Conservation (phyloP, 1,284 basidiomycete genomes). For the Sanghuangporus baumii region DNA sequence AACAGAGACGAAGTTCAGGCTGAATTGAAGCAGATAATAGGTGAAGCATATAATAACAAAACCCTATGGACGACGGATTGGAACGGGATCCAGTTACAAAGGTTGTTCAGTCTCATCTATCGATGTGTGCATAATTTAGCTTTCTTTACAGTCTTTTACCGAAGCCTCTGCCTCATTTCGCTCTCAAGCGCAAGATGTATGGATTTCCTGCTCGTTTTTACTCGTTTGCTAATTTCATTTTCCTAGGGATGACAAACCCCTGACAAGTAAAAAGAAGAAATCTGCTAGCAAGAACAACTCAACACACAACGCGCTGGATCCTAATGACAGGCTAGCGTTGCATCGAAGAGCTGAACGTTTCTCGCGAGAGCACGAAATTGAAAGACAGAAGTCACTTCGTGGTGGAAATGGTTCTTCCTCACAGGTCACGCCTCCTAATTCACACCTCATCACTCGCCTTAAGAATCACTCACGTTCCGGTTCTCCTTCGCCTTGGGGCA, state of each 20-base stretch:
- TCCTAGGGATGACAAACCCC: conserved; percentile 35
- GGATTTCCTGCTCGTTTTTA: conserved; percentile 16
- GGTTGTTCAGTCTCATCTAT: conserved; percentile 34
- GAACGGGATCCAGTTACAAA: conserved; percentile 75
- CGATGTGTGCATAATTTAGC: conserved; percentile 17
- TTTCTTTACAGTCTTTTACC: conserved; percentile 48
- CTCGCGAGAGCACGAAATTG: conserved; percentile 75
- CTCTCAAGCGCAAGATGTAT: conserved; percentile 68
- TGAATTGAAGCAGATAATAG: conserved; percentile 83
- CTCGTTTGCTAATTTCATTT: not conserved
- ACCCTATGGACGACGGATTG: conserved; percentile 88
- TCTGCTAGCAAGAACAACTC: conserved; percentile 25
- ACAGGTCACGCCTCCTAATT: conserved; percentile 44
- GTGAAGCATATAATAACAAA: conserved; percentile 72
- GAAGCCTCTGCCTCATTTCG: conserved; percentile 48
- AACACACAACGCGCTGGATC: conserved; percentile 34
- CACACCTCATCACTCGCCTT: conserved; percentile 42
- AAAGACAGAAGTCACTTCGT: conserved; percentile 52
- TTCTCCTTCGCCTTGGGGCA: conserved; percentile 38
- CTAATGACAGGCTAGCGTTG: conserved; percentile 61
- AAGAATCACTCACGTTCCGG: conserved; percentile 36
- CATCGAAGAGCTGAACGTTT: conserved; percentile 71
- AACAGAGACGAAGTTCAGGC: conserved; percentile 72
- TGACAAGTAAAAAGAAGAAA: conserved; percentile 58
- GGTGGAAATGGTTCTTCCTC: conserved; percentile 31